These are phyloP conservation scores for Anthoceros angustus DNA, from an alignment of 225 moss, liverwort and hornwort genomes.

Conservation along the genomic window DNA sequence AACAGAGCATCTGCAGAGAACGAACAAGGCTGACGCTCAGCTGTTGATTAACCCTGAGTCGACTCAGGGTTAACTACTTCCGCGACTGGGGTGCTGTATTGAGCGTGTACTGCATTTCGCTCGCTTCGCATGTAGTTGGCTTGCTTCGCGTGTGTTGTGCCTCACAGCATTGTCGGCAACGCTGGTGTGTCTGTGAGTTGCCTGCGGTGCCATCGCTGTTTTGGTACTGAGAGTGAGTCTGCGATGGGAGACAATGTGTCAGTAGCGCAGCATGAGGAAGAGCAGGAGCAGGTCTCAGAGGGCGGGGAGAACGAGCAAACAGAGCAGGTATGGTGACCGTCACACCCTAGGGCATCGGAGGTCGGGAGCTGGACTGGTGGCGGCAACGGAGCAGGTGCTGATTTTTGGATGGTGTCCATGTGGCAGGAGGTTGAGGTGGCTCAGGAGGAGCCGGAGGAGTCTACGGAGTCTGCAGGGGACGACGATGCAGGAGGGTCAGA, in stretches of 20 bases:
- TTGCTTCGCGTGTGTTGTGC: too few species aligned
- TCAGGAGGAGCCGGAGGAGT: slow-evolving; percentile 13
- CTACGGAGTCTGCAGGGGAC: not conserved
- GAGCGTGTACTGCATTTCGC: too few species aligned
- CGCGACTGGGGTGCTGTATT: too few species aligned
- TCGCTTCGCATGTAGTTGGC: too few species aligned
- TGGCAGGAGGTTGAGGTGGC: slow-evolving; percentile 31
- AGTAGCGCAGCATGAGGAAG: slow-evolving; percentile 30
- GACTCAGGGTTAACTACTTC: too few species aligned
- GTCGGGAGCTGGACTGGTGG: slow-evolving; percentile 1
- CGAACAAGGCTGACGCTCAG: not conserved
- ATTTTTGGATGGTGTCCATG: not conserved
- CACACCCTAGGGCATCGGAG: not conserved
- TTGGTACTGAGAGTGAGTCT: too few species aligned
- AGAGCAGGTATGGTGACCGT: not conserved
- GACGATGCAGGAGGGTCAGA: slow-evolving; percentile 22
- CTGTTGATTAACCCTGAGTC: too few species aligned
- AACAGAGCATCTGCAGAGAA: not conserved
- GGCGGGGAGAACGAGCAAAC: not conserved
- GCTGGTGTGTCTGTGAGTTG: too few species aligned
- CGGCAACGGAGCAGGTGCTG: not conserved
- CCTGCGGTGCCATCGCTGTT: too few species aligned
- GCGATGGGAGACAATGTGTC: slow-evolving; percentile 35
- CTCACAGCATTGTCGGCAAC: too few species aligned
- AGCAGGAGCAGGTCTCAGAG: slow-evolving; percentile 13